These are phyloP conservation scores for Curvularia spicifera DNA, from an alignment of 2,329 filamentous ascomycete genomes.

Conservation along the genomic window DNA sequence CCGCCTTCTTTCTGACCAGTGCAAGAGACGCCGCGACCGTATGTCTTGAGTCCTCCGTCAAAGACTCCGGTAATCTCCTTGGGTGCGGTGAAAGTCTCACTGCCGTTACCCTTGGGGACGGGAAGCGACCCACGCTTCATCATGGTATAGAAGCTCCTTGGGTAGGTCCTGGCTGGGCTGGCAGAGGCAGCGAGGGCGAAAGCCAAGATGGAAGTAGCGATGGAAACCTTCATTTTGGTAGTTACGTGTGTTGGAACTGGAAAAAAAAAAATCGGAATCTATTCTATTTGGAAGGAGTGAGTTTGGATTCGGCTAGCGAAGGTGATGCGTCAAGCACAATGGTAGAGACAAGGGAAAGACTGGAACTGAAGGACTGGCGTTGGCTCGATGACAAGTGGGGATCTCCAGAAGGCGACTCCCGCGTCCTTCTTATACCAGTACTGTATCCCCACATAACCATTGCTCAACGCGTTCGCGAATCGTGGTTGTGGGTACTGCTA, in stretches of 20 bases:
- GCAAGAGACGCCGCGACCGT: slow-evolving; percentile 48
- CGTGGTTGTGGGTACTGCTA: background rate
- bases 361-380: slow-evolving; percentile 21
- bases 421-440: slow-evolving; percentile 20
- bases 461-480: background rate
- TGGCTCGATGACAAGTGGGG: slow-evolving; percentile 29
- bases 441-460: background rate
- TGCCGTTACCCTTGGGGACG: slow-evolving; percentile 39
- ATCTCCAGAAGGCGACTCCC: slow-evolving; percentile 9
- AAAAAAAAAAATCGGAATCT: slow-evolving; percentile 11
- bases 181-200: slow-evolving; percentile 39
- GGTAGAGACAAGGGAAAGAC: slow-evolving; percentile 16
- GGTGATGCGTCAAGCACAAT: slow-evolving; percentile 31
- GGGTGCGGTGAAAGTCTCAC: slow-evolving; percentile 34
- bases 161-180: slow-evolving; percentile 25
- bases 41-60: slow-evolving; percentile 45
- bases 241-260: slow-evolving; percentile 12
- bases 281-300: slow-evolving; percentile 23
- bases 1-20: slow-evolving; percentile 54
- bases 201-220: slow-evolving; percentile 35
- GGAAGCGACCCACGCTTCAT: slow-evolving; percentile 41
- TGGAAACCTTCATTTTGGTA: slow-evolving; percentile 44
- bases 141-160: slow-evolving; percentile 29
- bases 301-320: slow-evolving; percentile 25
- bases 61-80: slow-evolving; percentile 36